Conservation (phyloP, 192 early-diverging fungal species). For the Glomus cerebriforme region DNA sequence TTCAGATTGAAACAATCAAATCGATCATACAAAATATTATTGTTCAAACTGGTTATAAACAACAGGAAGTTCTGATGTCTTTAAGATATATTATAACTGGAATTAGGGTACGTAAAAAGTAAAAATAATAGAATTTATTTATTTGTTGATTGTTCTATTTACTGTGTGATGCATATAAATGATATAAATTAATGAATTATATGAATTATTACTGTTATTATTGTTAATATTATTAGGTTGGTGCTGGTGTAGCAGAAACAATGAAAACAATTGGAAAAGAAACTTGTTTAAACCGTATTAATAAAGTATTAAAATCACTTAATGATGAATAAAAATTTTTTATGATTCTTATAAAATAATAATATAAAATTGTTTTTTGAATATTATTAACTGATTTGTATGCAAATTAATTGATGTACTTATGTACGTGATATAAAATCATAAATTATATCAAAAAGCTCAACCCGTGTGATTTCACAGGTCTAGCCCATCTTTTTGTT, state of each 20-base stretch:
- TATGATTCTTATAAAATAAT: too few species aligned
- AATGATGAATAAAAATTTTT: neutral
- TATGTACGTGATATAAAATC: neutral
- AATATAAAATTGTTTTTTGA: too few species aligned
- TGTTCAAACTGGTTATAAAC: slow-evolving; percentile 41
- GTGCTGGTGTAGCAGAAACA: slow-evolving; percentile 58
- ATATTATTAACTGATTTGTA: too few species aligned
- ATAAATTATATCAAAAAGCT: neutral
- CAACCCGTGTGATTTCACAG: neutral
- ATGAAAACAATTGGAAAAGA: slow-evolving; percentile 50
- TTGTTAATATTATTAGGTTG: slow-evolving; percentile 39
- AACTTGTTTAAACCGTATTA: slow-evolving; percentile 40
- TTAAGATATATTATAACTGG: slow-evolving; percentile 70
- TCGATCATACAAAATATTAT: slow-evolving; percentile 40
- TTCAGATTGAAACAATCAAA: slow-evolving; percentile 41
- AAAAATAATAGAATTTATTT: neutral
- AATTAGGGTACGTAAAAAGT: slow-evolving; percentile 43
- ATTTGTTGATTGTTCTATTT: neutral
- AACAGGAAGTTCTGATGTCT: slow-evolving; percentile 62
- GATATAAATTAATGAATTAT: neutral
- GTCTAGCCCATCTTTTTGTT: neutral
- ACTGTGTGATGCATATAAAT: too few species aligned
- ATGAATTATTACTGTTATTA: neutral
- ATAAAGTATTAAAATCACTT: slow-evolving; percentile 15
- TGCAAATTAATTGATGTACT: neutral